Evolutionary conservation across 352 stramenopile genomes (phyloP).

Genomic region (Pythium brassicae): DNA sequence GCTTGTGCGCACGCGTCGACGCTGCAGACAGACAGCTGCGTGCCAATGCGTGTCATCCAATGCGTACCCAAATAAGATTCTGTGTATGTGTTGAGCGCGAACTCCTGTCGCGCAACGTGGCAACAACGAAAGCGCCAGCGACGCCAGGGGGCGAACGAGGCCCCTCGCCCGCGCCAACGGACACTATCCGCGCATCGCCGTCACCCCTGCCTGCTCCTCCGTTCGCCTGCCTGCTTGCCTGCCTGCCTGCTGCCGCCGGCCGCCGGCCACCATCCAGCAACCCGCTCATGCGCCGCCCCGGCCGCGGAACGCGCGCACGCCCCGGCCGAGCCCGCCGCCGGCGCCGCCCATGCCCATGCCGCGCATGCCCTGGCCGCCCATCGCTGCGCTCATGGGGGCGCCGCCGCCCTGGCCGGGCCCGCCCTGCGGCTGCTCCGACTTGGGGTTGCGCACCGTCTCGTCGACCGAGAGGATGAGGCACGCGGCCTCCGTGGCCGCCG

Average conservation of each 20-base stretch:
- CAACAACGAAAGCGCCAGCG: background rate
- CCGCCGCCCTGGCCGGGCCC: slow-evolving; percentile 39
- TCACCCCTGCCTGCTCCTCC: background rate
- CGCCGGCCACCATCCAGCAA: background rate
- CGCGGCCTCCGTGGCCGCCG: slow-evolving; percentile 95
- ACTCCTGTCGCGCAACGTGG: background rate
- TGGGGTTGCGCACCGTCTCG: slow-evolving; percentile 98
- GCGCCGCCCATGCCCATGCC: slow-evolving; percentile 81
- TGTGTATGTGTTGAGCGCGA: slow-evolving; percentile 2
- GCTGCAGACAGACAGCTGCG: no score
- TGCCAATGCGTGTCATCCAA: no score
- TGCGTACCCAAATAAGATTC: slow-evolving; percentile 6
- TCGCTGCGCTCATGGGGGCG: slow-evolving; percentile 85
- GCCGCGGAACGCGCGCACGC: slow-evolving; percentile 73
- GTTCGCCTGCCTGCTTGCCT: background rate
- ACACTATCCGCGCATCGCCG: background rate
- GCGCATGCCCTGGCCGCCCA: slow-evolving; percentile 89
- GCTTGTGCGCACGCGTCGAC: no score
- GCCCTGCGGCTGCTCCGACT: slow-evolving; percentile 91
- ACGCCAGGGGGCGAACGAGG: background rate
- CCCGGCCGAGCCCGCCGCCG: slow-evolving; percentile 69
- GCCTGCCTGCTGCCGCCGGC: background rate
- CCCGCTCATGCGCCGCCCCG: slow-evolving; percentile 67
- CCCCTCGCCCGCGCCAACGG: no score
- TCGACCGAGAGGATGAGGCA: slow-evolving; percentile 99